These are phyloP conservation scores for Isatis tinctoria DNA, from an alignment of 345 rosid species.

Conservation along the genomic window DNA sequence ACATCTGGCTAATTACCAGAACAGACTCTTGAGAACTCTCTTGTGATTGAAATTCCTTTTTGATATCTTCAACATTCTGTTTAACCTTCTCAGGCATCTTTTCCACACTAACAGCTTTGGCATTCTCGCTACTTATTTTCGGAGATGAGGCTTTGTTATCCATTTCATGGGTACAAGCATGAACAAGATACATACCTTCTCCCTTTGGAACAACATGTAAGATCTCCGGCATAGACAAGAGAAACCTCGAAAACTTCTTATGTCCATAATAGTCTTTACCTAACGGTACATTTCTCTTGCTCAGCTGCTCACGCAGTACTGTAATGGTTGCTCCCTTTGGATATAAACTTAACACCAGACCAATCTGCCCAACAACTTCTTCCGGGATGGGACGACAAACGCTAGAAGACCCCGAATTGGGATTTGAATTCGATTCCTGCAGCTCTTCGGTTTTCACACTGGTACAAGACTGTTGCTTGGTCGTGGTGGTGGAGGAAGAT, in stretches of 20 bases:
- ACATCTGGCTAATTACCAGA: slow-evolving; percentile 18
- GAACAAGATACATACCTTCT: slow-evolving; percentile 42
- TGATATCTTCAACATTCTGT: slow-evolving; percentile 20
- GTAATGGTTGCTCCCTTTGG: slow-evolving; percentile 56
- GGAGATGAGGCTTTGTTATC: slow-evolving; percentile 8
- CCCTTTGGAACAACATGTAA: slow-evolving; percentile 37
- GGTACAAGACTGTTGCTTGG: slow-evolving; percentile 26
- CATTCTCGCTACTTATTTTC: slow-evolving; percentile 23
- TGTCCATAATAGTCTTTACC: slow-evolving; percentile 62
- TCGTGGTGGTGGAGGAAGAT: slow-evolving; percentile 3
- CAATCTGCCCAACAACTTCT: slow-evolving; percentile 47
- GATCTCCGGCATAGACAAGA: slow-evolving; percentile 61
- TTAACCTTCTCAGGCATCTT: slow-evolving; percentile 20
- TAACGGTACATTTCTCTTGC: slow-evolving; percentile 31
- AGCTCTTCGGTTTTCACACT: slow-evolving; percentile 26
- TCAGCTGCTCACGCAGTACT: slow-evolving; percentile 56
- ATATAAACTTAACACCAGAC: slow-evolving; percentile 38
- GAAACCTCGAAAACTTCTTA: slow-evolving; percentile 53
- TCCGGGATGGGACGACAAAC: slow-evolving; percentile 40
- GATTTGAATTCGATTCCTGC: slow-evolving; percentile 32
- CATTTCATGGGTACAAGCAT: slow-evolving; percentile 28
- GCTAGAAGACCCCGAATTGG: not conserved
- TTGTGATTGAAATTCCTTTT: slow-evolving; percentile 14
- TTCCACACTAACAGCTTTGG: no score
- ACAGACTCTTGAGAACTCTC: slow-evolving; percentile 21